Conservation (phyloP, 768 basidiomycete species). For the Leccinellum albellum region DNA sequence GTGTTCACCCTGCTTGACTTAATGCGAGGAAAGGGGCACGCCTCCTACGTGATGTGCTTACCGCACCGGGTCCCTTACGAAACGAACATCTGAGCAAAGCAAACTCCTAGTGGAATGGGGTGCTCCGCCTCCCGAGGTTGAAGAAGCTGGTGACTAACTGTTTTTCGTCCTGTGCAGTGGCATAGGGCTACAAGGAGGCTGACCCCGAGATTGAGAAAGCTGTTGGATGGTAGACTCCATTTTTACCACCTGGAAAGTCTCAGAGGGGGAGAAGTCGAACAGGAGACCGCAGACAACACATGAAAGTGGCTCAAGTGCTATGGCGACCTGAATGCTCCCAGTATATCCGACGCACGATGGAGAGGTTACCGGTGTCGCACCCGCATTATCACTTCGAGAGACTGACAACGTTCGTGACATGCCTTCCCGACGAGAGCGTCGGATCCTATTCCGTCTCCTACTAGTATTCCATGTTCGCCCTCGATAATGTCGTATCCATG, state of each 20-base stretch:
- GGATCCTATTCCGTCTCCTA: conserved; percentile 39
- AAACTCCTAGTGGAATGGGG: conserved; percentile 41
- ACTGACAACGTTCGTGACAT: conserved; percentile 28
- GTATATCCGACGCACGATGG: conserved; percentile 33
- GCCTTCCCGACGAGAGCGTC: conserved; percentile 44
- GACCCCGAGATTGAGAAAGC: conserved; percentile 30
- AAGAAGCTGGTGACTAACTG: conserved; percentile 33
- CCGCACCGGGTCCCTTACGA: conserved; percentile 52
- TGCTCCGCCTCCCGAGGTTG: conserved; percentile 33
- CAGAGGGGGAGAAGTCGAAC: conserved; percentile 1
- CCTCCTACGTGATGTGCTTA: conserved; percentile 59
- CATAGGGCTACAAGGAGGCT: conserved; percentile 40
- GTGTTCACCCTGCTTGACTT: conserved; percentile 49
- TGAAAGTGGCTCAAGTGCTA: conserved; percentile 34
- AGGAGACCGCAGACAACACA: conserved; percentile 2
- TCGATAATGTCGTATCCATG: conserved; percentile 3
- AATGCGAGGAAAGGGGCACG: conserved; percentile 54
- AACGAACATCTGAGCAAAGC: conserved; percentile 18
- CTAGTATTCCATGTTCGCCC: conserved; percentile 19
- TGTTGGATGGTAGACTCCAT: conserved; percentile 43
- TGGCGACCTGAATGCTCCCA: conserved; percentile 26
- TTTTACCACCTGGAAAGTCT: conserved; percentile 39
- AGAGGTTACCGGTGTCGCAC: conserved; percentile 1
- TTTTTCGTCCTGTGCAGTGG: conserved; percentile 55
- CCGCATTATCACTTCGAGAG: conserved; percentile 3